A percentile compares a stretch with the other conserved stretches of the same genome.
These are phyloP conservation scores for Coemansia sp. DNA, from an alignment of 192 early-diverging fungal genomes.

Conservation along the genomic window DNA sequence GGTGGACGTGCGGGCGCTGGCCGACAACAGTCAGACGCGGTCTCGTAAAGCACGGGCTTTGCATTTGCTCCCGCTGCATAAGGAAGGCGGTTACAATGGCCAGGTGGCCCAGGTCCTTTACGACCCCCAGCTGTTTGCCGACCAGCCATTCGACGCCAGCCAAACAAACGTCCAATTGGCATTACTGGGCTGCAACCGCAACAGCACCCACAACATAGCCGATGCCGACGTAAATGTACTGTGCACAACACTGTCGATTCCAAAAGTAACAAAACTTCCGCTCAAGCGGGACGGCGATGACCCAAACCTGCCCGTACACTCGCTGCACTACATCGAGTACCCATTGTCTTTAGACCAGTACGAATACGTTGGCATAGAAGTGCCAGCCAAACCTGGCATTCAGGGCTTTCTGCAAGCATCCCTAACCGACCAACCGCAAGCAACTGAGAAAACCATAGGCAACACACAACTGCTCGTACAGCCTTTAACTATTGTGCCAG, in stretches of 20 bases:
- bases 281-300: slow-evolving; percentile 17
- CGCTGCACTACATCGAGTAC: slow-evolving; percentile 29
- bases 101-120: slow-evolving; percentile 27
- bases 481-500: slow-evolving; percentile 9
- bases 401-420: slow-evolving; percentile 31
- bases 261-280: slow-evolving; percentile 26
- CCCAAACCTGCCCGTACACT: slow-evolving; percentile 11
- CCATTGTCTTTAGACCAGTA: slow-evolving; percentile 12
- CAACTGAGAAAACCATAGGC: slow-evolving; percentile 11
- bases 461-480: slow-evolving; percentile 12
- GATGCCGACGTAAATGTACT: slow-evolving; percentile 1
- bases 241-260: slow-evolving; percentile 19
- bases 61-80: slow-evolving; percentile 26
- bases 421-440: neutral
- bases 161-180: neutral
- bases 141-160: neutral
- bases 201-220: neutral
- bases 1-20: slow-evolving; percentile 14
- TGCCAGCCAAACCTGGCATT: slow-evolving; percentile 7
- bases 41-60: slow-evolving; percentile 5
- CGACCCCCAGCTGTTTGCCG: slow-evolving; percentile 24
- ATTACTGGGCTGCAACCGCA: slow-evolving; percentile 33
- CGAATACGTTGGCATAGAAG: slow-evolving; percentile 30
- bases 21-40: neutral
- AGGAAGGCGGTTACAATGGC: too few species aligned